Evolutionary conservation across 2,329 filamentous ascomycete genomes (phyloP).

Genomic region (Fusarium sterilihyphosum): DNA sequence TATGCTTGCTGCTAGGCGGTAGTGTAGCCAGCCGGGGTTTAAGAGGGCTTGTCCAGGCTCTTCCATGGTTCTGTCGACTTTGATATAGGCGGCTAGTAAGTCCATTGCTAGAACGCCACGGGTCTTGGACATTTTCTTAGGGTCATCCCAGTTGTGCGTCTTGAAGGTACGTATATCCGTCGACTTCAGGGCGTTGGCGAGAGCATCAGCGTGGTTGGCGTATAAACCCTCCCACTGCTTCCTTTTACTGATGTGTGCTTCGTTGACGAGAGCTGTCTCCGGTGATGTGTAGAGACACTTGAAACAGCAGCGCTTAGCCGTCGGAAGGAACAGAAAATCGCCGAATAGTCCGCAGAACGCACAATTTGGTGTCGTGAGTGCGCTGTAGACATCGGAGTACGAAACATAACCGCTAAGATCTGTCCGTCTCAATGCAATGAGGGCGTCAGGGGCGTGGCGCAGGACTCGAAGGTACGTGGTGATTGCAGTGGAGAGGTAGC

Average conservation of each 20-base stretch:
- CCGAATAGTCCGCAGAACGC: slow-evolving; percentile 7
- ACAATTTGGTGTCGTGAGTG: neutral
- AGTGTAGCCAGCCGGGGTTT: neutral
- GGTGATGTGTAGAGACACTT: neutral
- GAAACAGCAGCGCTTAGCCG: slow-evolving; percentile 14
- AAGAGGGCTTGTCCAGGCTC: fast-evolving
- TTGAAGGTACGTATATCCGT: neutral
- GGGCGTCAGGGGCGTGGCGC: neutral
- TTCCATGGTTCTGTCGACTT: fast-evolving
- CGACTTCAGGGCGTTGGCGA: fast-evolving
- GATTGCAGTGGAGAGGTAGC: neutral
- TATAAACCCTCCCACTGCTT: fast-evolving
- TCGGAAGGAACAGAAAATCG: neutral
- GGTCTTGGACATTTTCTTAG: neutral
- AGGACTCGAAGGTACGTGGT: neutral
- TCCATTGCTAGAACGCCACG: neutral
- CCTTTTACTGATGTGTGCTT: fast-evolving
- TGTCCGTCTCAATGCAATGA: neutral
- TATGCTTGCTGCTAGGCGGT: neutral
- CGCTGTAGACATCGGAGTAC: neutral
- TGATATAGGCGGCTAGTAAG: fast-evolving
- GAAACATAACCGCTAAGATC: neutral
- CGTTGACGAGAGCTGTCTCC: neutral
- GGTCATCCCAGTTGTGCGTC: neutral
- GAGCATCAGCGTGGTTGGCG: fast-evolving